Percentiles rank a stretch among this genome's conserved stretches.
Conservation (phyloP, 805 yeast species). For the Saccharomycopsis guyanensis region DNA sequence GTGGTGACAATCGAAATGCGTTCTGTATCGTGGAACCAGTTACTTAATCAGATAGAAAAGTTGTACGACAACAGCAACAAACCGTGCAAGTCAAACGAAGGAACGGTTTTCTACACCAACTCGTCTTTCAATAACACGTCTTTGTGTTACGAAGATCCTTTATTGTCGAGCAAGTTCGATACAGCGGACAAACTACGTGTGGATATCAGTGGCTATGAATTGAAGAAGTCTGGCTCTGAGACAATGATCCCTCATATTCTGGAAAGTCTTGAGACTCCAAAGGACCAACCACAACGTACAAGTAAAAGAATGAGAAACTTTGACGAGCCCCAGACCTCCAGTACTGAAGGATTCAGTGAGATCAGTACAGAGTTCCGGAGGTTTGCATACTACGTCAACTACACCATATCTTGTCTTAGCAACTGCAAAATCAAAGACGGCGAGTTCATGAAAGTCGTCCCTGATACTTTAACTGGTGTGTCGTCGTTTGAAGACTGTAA, state of each 20-base stretch:
- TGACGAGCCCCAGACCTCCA: conserved; percentile 22
- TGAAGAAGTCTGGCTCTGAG: conserved; percentile 29
- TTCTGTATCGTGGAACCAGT: background rate
- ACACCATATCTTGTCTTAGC: background rate
- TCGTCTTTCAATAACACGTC: conserved; percentile 1
- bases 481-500: background rate
- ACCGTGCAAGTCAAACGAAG: background rate
- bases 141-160: conserved; percentile 12
- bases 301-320: conserved; percentile 35
- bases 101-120: background rate
- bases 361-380: conserved; percentile 3
- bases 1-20: conserved; percentile 16
- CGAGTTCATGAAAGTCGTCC: background rate
- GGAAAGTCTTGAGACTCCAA: conserved; percentile 29
- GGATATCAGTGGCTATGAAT: conserved; percentile 27
- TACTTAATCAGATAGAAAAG: conserved; percentile 7
- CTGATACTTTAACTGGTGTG: background rate
- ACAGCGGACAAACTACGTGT: conserved; percentile 13
- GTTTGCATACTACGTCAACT: background rate
- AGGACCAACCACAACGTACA: conserved; percentile 30
- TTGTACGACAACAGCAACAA: conserved; percentile 14
- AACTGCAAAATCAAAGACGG: background rate
- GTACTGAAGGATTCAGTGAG: conserved; percentile 4
- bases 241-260: background rate
- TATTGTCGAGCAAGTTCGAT: conserved; percentile 14